Percentiles rank a stretch among this genome's conserved stretches.
These are phyloP conservation scores for Cymbopogon flexuosus DNA, from an alignment of 202 grass and related monocot species.

Conservation along the genomic window DNA sequence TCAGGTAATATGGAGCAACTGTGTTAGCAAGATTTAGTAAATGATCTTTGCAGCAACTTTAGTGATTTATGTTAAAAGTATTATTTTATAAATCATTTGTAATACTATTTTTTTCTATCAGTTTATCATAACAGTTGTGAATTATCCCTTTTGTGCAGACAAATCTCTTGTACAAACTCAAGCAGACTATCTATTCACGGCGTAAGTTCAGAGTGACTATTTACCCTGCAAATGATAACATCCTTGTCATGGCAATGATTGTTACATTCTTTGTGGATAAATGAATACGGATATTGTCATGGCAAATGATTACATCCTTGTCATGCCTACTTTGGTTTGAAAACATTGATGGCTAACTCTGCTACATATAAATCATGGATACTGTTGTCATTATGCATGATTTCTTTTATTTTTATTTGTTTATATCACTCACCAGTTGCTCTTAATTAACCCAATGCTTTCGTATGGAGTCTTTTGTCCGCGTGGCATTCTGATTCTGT, in stretches of 20 bases:
- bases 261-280: constrained; percentile 55
- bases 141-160: constrained; percentile 47
- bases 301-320: too few species aligned
- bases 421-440: constrained; percentile 1
- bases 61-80: not conserved
- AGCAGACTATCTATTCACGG: constrained; percentile 68
- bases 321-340: not conserved
- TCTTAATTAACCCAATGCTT: not conserved
- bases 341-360: constrained; percentile 16
- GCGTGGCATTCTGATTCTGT: not conserved
- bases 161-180: constrained; percentile 77
- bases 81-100: not conserved
- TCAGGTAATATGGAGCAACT: constrained; percentile 49
- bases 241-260: constrained; percentile 70
- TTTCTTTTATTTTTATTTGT: constrained; percentile 2
- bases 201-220: constrained; percentile 75
- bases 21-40: not conserved
- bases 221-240: constrained; percentile 80
- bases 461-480: not conserved
- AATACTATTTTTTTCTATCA: not conserved
- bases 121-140: not conserved
- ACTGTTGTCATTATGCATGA: not conserved
- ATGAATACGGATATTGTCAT: not conserved
- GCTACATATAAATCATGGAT: not conserved
- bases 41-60: not conserved